phyloP scores from a whole-genome alignment of 345 rosid species.

The Euphorbia pulcherrima region DNA sequence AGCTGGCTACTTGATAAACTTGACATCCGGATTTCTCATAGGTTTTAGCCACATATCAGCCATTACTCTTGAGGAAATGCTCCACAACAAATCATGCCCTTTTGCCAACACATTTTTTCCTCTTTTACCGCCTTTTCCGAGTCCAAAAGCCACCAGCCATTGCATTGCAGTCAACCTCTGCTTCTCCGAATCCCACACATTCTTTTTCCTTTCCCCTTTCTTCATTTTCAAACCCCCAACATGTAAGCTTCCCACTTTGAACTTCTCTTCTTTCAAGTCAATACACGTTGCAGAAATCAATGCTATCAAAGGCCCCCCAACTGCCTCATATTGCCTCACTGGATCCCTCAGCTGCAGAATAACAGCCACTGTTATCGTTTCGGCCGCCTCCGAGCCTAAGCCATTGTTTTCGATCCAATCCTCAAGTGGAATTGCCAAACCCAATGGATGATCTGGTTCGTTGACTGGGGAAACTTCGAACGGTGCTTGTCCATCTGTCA shows the following conservation, averaged over 20 bases:
- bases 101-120: slow-evolving; percentile 40
- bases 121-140: slow-evolving; percentile 57
- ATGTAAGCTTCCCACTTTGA: slow-evolving; percentile 59
- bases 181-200: slow-evolving; percentile 56
- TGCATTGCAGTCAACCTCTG: slow-evolving; percentile 81
- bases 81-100: slow-evolving; percentile 62
- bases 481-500: slow-evolving; percentile 76
- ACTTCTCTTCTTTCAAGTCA: slow-evolving; percentile 33
- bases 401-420: slow-evolving; percentile 49
- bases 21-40: slow-evolving; percentile 84
- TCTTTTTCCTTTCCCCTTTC: slow-evolving; percentile 39
- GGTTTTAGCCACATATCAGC: slow-evolving; percentile 96
- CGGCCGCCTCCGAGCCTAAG: slow-evolving; percentile 27
- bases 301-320: slow-evolving; percentile 69
- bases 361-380: slow-evolving; percentile 42
- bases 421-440: slow-evolving; percentile 56
- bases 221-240: slow-evolving; percentile 56
- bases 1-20: slow-evolving; percentile 34
- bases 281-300: slow-evolving; percentile 44
- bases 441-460: slow-evolving; percentile 40
- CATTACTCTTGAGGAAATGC: slow-evolving; percentile 85
- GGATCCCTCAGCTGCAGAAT: slow-evolving; percentile 79
- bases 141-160: slow-evolving; percentile 73
- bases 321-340: slow-evolving; percentile 74
- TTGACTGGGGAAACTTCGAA: slow-evolving; percentile 59